A percentile compares a stretch with the other conserved stretches of the same genome.
Conservation (phyloP, 1,284 basidiomycete species). For the Phylloporus sp. region DNA sequence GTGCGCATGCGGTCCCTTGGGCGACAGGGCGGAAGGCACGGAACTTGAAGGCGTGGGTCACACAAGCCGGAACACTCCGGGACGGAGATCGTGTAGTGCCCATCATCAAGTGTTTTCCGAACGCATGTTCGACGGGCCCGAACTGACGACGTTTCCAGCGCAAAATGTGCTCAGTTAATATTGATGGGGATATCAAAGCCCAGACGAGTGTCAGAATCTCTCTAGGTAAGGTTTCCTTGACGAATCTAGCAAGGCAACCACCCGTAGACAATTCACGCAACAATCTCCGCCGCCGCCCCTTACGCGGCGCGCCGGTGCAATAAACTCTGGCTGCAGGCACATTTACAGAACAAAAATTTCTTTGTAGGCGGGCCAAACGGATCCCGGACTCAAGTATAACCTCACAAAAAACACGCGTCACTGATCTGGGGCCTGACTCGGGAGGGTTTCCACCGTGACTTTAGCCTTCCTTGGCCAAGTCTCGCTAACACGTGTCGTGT, state of each 20-base stretch:
- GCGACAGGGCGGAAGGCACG: conserved; percentile 15
- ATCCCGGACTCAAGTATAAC: conserved; percentile 24
- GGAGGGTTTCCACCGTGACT: conserved; percentile 29
- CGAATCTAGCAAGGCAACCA: background rate
- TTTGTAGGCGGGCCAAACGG: conserved; percentile 15
- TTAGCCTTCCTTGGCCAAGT: conserved; percentile 38
- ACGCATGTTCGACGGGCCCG: conserved; percentile 27
- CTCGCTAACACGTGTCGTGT: conserved; percentile 33
- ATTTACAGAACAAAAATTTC: conserved; percentile 17
- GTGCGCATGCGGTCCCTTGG: conserved; percentile 13
- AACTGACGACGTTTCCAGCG: conserved; percentile 12
- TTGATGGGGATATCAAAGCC: conserved; percentile 4
- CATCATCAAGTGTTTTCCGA: background rate
- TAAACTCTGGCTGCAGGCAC: conserved; percentile 16
- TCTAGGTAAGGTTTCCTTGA: conserved; percentile 13
- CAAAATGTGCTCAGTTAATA: conserved; percentile 14
- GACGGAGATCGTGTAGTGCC: conserved; percentile 19
- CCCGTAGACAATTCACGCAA: conserved; percentile 20
- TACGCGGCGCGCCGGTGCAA: conserved; percentile 18
- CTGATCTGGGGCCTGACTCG: conserved; percentile 18
- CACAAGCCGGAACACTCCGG: conserved; percentile 33
- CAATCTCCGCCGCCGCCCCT: conserved; percentile 37
- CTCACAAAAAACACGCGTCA: conserved; percentile 32
- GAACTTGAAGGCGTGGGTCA: background rate
- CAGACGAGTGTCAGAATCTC: conserved; percentile 2